Evolutionary conservation across 768 basidiomycete genomes (phyloP).

Genomic region (Calocybe indica): DNA sequence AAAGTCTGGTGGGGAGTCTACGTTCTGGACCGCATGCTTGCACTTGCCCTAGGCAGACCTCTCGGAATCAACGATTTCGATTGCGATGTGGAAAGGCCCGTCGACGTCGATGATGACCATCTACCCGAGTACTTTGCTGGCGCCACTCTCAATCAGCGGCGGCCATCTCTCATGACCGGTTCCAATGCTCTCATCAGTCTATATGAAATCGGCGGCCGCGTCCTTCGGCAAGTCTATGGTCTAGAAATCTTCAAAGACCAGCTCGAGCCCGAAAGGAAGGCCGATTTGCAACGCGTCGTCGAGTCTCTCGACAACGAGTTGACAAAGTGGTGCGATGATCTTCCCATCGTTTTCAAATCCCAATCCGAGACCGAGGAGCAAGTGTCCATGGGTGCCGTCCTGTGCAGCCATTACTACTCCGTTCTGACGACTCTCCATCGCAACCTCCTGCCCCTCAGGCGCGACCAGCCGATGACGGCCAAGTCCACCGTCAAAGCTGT

Average conservation of each 20-base stretch:
- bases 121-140: slow-evolving; percentile 70
- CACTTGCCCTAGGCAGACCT: slow-evolving; percentile 82
- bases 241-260: slow-evolving; percentile 72
- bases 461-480: slow-evolving; percentile 60
- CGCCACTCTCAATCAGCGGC: slow-evolving; percentile 45
- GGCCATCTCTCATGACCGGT: slow-evolving; percentile 75
- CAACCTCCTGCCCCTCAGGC: slow-evolving; percentile 77
- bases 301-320: slow-evolving; percentile 75
- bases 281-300: slow-evolving; percentile 71
- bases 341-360: slow-evolving; percentile 72
- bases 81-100: slow-evolving; percentile 84
- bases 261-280: slow-evolving; percentile 67
- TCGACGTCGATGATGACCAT: slow-evolving; percentile 77
- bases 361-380: slow-evolving; percentile 70
- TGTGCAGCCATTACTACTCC: slow-evolving; percentile 88
- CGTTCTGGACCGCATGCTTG: slow-evolving; percentile 86
- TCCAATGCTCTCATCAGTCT: slow-evolving; percentile 69
- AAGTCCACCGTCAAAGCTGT: slow-evolving; percentile 78
- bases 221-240: slow-evolving; percentile 79
- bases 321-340: slow-evolving; percentile 76
- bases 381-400: slow-evolving; percentile 78
- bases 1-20: slow-evolving; percentile 97
- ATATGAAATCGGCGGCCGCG: slow-evolving; percentile 80
- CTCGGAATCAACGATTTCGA: slow-evolving; percentile 86
- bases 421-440: slow-evolving; percentile 84